Evolutionary conservation across 2,329 filamentous ascomycete species (phyloP).

Genomic region (Fusarium sp.): DNA sequence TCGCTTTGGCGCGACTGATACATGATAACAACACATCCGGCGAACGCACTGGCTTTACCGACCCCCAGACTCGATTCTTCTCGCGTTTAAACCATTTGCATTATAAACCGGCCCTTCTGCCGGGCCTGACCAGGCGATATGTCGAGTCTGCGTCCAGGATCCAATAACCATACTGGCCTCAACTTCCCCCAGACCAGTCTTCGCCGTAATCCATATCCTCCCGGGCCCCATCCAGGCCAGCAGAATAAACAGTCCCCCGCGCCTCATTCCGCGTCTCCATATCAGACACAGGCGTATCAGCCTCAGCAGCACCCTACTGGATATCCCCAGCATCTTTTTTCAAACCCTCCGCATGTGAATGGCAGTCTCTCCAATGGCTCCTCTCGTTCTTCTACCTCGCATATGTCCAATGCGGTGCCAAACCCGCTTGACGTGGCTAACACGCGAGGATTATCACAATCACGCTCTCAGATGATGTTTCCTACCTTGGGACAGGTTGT

Average conservation of each 20-base stretch:
- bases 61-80: conserved; percentile 18
- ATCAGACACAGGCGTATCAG: conserved; percentile 67
- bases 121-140: conserved; percentile 53
- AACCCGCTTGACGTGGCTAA: conserved; percentile 62
- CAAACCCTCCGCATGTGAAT: conserved; percentile 61
- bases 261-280: conserved; percentile 67
- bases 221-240: conserved; percentile 62
- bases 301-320: conserved; percentile 64
- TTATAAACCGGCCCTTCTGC: conserved; percentile 40
- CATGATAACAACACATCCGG: conserved; percentile 29
- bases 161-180: conserved; percentile 67
- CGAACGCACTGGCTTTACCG: conserved; percentile 18
- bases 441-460: conserved; percentile 59
- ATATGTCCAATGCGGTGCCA: conserved; percentile 64
- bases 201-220: conserved; percentile 62
- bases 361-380: conserved; percentile 63
- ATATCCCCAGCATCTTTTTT: conserved; percentile 68
- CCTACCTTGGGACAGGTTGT: conserved; percentile 58
- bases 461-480: conserved; percentile 60
- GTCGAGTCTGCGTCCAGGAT: conserved; percentile 65
- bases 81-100: conserved; percentile 26
- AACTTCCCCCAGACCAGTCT: conserved; percentile 65
- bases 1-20: conserved; percentile 29
- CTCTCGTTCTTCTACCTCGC: conserved; percentile 60
- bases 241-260: conserved; percentile 69